phyloP scores from a whole-genome alignment of 441 rosid species.

The Populus hybrid region DNA sequence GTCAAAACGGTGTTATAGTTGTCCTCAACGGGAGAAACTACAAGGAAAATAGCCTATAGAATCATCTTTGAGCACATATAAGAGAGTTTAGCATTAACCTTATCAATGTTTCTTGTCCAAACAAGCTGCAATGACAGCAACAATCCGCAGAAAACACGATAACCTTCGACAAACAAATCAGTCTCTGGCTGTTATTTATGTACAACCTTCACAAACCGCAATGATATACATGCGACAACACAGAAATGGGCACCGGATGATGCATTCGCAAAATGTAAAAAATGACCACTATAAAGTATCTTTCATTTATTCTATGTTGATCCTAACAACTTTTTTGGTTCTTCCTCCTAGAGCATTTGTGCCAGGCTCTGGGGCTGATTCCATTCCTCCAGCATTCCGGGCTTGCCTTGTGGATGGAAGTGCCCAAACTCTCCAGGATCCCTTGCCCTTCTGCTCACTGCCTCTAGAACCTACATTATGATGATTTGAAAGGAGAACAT shows the following conservation, averaged over 20 bases:
- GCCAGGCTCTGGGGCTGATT: conserved; percentile 15
- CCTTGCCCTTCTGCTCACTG: conserved; percentile 17
- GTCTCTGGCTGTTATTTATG: background rate
- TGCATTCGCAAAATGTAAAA: background rate
- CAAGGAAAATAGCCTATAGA: background rate
- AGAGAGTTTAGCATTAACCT: background rate
- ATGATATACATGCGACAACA: background rate
- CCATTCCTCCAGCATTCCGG: background rate
- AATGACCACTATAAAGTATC: background rate
- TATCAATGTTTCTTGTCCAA: background rate
- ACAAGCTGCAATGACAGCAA: background rate
- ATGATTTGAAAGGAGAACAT: background rate
- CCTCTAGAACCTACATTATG: conserved; percentile 30
- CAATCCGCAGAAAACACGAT: background rate
- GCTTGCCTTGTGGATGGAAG: conserved; percentile 31
- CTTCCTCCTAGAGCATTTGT: conserved; percentile 19
- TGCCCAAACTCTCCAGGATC: conserved; percentile 32
- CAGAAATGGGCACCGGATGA: background rate
- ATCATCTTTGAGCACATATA: background rate
- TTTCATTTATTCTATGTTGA: conserved; percentile 60
- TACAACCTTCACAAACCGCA: background rate
- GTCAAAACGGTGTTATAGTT: background rate
- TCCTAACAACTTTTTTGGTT: conserved; percentile 58
- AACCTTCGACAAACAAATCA: too few species aligned
- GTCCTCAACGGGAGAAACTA: background rate